A percentile compares a stretch with the other conserved stretches of the same genome.
phyloP scores from a whole-genome alignment of 441 rosid species.

The Biscutella laevigata region DNA sequence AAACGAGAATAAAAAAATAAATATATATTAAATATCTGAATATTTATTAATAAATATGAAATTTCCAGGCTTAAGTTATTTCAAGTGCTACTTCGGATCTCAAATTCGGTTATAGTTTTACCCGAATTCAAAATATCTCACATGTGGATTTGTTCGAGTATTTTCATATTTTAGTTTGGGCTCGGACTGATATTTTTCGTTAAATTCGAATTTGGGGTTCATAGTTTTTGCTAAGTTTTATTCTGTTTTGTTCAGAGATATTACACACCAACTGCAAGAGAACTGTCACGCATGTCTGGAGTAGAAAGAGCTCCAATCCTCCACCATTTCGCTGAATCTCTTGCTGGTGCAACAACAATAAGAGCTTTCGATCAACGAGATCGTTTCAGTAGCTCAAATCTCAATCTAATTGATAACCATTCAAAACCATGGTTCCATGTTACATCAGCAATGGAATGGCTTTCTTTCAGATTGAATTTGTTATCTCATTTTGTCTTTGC shows the following conservation, averaged over 20 bases:
- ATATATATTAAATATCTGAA: too few species aligned
- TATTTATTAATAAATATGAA: too few species aligned
- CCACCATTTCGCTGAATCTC: conserved; percentile 94
- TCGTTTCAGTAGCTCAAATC: conserved; percentile 62
- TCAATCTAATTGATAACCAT: conserved; percentile 60
- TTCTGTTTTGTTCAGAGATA: conserved; percentile 46
- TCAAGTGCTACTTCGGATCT: too few species aligned
- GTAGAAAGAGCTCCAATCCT: conserved; percentile 91
- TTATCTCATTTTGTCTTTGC: conserved; percentile 92
- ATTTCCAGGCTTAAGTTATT: too few species aligned
- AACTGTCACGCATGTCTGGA: conserved; percentile 80
- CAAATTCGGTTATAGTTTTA: too few species aligned
- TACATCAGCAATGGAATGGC: conserved; percentile 95
- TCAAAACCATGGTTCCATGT: conserved; percentile 97
- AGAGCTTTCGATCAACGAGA: conserved; percentile 79
- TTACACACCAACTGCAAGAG: conserved; percentile 95
- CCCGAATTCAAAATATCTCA: too few species aligned
- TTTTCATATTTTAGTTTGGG: too few species aligned
- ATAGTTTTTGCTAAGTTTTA: too few species aligned
- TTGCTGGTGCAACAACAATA: conserved; percentile 85
- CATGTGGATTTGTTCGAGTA: too few species aligned
- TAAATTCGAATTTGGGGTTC: too few species aligned
- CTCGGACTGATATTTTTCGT: too few species aligned
- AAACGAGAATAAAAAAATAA: too few species aligned
- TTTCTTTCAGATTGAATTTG: conserved; percentile 80